These are phyloP conservation scores for Canariomyces notabilis DNA, from an alignment of 2,329 filamentous ascomycete species.

Conservation along the genomic window DNA sequence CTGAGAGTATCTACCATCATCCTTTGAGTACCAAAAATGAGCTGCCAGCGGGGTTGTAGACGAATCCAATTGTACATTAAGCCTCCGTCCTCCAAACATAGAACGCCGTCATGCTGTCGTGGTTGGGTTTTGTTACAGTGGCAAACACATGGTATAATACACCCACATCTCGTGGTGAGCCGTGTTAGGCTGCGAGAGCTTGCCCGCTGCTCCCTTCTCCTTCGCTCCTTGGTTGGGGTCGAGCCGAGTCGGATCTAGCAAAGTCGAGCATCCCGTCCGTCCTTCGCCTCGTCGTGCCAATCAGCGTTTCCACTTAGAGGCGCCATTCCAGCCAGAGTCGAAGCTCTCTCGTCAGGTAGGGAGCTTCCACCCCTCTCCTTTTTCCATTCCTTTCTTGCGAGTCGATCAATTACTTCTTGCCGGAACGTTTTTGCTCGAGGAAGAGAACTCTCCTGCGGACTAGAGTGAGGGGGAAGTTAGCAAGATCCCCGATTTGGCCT, in stretches of 20 bases:
- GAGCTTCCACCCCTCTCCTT: not conserved
- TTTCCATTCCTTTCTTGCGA: not conserved
- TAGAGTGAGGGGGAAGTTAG: constrained; percentile 32
- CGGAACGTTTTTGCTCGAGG: constrained; percentile 77
- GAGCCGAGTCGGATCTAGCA: not conserved
- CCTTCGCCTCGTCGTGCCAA: too few relatives aligned
- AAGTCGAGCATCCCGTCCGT: not conserved
- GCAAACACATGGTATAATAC: constrained; percentile 14
- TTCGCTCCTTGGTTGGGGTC: too few relatives aligned
- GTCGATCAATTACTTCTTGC: constrained; percentile 44
- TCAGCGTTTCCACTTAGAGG: too few relatives aligned
- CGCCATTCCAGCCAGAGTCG: too few relatives aligned
- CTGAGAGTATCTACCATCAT: too few relatives aligned
- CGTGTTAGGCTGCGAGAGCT: too few relatives aligned
- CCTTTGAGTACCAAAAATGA: not conserved
- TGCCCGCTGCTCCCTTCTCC: too few relatives aligned
- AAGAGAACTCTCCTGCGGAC: constrained; percentile 96
- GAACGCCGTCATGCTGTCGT: constrained; percentile 18
- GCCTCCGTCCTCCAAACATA: constrained; percentile 6
- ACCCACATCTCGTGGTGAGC: too few relatives aligned
- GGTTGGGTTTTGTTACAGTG: constrained; percentile 15
- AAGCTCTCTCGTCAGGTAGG: too few relatives aligned
- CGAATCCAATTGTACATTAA: not conserved
- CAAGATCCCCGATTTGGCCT: not conserved
- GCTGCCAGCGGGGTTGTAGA: not conserved